Evolutionary conservation across 495 filamentous ascomycete species (phyloP), one percentile per base, ranked within the genome.

Genomic region (Aspergillus asperescens): DNA sequence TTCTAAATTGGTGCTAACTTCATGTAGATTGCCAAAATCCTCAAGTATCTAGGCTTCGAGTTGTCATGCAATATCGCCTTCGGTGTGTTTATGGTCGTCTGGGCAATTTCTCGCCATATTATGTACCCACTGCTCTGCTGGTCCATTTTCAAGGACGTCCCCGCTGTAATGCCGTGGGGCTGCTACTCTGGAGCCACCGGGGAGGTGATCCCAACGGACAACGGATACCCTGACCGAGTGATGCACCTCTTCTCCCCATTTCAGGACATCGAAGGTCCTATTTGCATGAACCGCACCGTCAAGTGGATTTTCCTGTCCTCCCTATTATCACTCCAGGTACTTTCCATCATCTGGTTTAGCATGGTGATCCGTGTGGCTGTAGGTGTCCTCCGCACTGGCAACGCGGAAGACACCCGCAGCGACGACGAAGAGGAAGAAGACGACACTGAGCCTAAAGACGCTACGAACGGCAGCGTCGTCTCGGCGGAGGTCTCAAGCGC

Each of bases 11-110:
- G 18, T 8, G 22, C 44, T 47, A 34, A 47, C 29, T 35, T 9
- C 5, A n/a, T n/a, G 10, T 16, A 97, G 92, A 64, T 83, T n/a
- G 93, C 93, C 38, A 98, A 98, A 68, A 86, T 93, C 54, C 81
- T 97, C 55, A 95, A 94, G 67, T 98, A 98, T 64, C 66, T 93
- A 13, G 82, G 85, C 47, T 88, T 75, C 69, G 78, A 83, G 44
- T 81, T 66, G 9, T 68, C 85, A 54, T 96, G 91, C 80, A 91
- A 96, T 62, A 68, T 82, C 50, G 81, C 82, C 35, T 98, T 97
- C 62, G 94, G 81, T 31, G 58, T 94, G 32, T 95, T 98, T 72
- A 84, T 97, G 71, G 56, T 88, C 18, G 81, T 80, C 46, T 98
- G 93, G 93, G 74, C 97, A 55, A 58, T 87, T 19, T 79, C 87